Percentiles rank a stretch among this genome's conserved stretches.
Evolutionary conservation across 2,329 filamentous ascomycete species (phyloP).

Genomic region (Exophiala lecanii-corni): DNA sequence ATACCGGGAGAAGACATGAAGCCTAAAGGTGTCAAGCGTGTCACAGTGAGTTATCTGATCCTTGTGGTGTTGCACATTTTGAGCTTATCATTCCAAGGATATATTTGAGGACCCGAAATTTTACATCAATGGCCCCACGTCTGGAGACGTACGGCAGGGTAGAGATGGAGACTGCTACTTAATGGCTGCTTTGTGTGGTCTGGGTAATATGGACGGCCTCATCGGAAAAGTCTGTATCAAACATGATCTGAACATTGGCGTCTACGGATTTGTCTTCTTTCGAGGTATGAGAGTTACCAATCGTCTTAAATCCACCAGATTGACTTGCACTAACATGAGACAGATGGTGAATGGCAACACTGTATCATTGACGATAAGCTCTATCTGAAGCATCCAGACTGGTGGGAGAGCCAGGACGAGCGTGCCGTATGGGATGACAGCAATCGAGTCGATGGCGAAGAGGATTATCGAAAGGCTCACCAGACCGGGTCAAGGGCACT

Average conservation of each 20-base stretch:
- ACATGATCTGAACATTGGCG: constrained; percentile 66
- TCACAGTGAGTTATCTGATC: constrained; percentile 44
- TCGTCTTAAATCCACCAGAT: too few species aligned
- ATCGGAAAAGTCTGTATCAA: constrained; percentile 72
- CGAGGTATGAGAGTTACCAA: constrained; percentile 52
- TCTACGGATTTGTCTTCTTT: constrained; percentile 82
- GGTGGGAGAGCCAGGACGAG: constrained; percentile 72
- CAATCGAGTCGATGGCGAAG: constrained; percentile 63
- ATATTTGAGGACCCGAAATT: constrained; percentile 75
- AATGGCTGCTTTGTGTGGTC: constrained; percentile 71
- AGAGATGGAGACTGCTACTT: constrained; percentile 81
- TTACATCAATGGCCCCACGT: constrained; percentile 70
- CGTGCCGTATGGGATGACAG: constrained; percentile 70
- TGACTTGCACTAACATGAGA: too few species aligned
- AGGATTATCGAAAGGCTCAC: constrained; percentile 65
- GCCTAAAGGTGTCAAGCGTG: constrained; percentile 71
- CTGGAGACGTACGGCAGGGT: constrained; percentile 75
- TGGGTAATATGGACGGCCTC: constrained; percentile 67
- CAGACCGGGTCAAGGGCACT: constrained; percentile 72
- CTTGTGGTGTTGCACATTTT: neutral
- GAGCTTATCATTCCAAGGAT: constrained; percentile 45
- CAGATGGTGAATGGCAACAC: constrained; percentile 84
- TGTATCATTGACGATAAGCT: constrained; percentile 90
- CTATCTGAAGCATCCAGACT: constrained; percentile 75
- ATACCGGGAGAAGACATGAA: constrained; percentile 36